Conservation (phyloP, 257 asterid species). For the Penstemon newberryi region DNA sequence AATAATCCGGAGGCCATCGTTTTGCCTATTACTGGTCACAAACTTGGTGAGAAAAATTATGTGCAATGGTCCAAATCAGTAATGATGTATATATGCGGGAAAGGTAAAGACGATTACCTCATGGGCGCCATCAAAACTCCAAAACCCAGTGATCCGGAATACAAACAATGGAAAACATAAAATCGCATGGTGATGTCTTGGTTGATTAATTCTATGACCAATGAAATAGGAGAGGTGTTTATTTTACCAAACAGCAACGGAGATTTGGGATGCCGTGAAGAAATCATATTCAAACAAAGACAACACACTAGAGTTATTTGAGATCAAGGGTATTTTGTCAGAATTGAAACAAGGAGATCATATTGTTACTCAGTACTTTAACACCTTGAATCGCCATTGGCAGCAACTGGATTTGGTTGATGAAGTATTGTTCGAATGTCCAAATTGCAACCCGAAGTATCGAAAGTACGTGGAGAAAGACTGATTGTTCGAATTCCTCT, state of each 20-base stretch:
- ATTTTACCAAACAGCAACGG: background rate
- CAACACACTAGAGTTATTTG: slow-evolving; percentile 1
- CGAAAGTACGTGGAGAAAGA: background rate
- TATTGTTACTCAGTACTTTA: background rate
- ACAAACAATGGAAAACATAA: background rate
- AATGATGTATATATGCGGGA: background rate
- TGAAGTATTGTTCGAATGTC: background rate
- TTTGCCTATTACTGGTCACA: background rate
- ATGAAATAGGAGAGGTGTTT: background rate
- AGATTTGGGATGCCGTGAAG: slow-evolving; percentile 1
- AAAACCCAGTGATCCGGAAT: background rate
- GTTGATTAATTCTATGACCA: slow-evolving; percentile 13
- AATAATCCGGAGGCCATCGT: no score
- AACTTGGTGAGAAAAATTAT: background rate
- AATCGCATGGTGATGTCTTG: slow-evolving; percentile 10
- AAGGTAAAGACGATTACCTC: slow-evolving; percentile 4
- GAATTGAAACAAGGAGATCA: background rate
- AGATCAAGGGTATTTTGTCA: background rate
- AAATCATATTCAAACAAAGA: background rate
- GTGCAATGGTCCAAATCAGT: slow-evolving; percentile 3
- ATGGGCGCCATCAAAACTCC: background rate
- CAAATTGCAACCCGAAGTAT: background rate
- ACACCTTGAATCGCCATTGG: background rate
- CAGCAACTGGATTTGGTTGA: slow-evolving; percentile 8
- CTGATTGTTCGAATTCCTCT: background rate